Evolutionary conservation across 345 rosid species (phyloP).

Genomic region (Moricandia arvensis): DNA sequence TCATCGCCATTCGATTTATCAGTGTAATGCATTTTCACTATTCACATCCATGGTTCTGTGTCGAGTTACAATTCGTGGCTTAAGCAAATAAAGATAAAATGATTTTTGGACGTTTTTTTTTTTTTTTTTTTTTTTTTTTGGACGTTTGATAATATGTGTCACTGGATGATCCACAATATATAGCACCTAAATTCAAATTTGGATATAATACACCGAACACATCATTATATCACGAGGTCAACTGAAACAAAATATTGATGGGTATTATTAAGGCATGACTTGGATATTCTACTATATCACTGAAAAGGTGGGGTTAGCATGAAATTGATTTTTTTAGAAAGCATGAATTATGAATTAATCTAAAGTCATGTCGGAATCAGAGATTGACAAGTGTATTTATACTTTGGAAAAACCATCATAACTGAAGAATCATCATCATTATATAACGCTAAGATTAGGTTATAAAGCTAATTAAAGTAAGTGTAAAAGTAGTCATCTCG

Average conservation of each 20-base stretch:
- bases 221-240: constrained; percentile 1
- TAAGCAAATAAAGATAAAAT: not conserved
- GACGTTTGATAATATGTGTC: not conserved
- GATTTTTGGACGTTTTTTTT: not conserved
- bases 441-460: constrained; percentile 15
- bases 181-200: not conserved
- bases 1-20: not conserved
- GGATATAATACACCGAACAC: not conserved
- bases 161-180: not conserved
- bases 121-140: too few species aligned
- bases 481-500: constrained; percentile 22
- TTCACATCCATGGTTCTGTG: constrained; percentile 1
- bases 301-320: constrained; percentile 11
- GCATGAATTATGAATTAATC: not conserved
- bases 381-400: constrained; percentile 27
- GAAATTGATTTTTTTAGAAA: not conserved
- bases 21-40: constrained; percentile 3
- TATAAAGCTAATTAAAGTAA: constrained; percentile 30
- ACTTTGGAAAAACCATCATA: constrained; percentile 30
- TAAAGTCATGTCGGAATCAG: constrained; percentile 12
- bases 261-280: constrained; percentile 11
- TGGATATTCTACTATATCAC: constrained; percentile 9
- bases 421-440: constrained; percentile 22
- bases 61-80: constrained; percentile 7
- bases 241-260: constrained; percentile 10